Evolutionary conservation across 495 filamentous ascomycete genomes (phyloP).

Genomic region (Lentithecium fluviatile): DNA sequence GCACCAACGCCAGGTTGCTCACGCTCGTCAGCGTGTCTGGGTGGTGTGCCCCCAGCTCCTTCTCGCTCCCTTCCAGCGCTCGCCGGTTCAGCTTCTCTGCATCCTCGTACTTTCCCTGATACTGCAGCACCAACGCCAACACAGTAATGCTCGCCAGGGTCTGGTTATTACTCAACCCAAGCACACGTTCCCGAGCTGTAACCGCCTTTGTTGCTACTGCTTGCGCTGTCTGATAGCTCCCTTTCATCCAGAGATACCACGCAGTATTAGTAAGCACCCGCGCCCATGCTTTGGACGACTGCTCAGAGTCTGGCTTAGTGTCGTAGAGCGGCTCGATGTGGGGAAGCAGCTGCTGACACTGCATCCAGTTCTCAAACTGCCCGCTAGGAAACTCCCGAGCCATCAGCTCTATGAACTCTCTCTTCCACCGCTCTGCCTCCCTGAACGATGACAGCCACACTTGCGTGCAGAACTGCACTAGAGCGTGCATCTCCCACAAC

Average conservation of each 20-base stretch:
- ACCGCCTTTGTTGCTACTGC: not conserved
- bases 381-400: conserved; percentile 12
- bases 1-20: too few species aligned
- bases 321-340: not conserved
- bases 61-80: too few species aligned
- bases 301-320: not conserved
- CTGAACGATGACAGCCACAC: conserved; percentile 11
- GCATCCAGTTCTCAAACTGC: conserved; percentile 16
- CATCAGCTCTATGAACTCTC: conserved; percentile 7
- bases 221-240: not conserved
- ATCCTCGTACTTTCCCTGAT: too few species aligned
- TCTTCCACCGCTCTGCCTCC: not conserved
- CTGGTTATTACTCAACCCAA: too few species aligned
- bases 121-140: too few species aligned
- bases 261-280: conserved; percentile 17
- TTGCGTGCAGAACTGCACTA: too few species aligned
- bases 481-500: too few species aligned
- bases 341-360: conserved; percentile 24
- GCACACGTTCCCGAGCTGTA: too few species aligned
- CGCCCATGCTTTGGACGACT: conserved; percentile 7
- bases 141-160: too few species aligned
- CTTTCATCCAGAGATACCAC: conserved; percentile 2
- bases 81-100: too few species aligned
- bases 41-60: too few species aligned
- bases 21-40: too few species aligned